Evolutionary conservation across 768 basidiomycete genomes (phyloP).

Genomic region (Ephemerocybe angulata): DNA sequence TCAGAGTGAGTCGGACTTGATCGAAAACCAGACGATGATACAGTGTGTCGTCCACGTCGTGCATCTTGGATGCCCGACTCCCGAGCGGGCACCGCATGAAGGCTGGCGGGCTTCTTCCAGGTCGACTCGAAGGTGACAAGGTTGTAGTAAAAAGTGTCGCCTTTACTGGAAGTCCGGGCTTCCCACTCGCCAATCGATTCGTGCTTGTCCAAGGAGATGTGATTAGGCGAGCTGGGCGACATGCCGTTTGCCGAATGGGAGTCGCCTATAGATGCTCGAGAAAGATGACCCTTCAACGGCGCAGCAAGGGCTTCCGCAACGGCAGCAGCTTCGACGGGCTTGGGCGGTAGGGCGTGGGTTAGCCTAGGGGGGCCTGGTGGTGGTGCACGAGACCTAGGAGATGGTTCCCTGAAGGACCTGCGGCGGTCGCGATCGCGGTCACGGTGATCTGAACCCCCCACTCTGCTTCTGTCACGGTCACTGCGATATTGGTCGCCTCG

Average conservation of each 20-base stretch:
- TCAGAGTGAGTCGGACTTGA: background rate
- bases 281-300: conserved; percentile 52
- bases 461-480: background rate
- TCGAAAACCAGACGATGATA: background rate
- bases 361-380: conserved; percentile 35
- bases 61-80: background rate
- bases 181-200: conserved; percentile 59
- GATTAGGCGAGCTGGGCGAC: conserved; percentile 23
- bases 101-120: conserved; percentile 50
- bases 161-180: conserved; percentile 46
- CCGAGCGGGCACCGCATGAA: conserved; percentile 22
- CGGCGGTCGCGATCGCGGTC: conserved; percentile 4
- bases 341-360: conserved; percentile 67
- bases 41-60: background rate
- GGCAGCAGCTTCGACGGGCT: conserved; percentile 43
- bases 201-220: conserved; percentile 17
- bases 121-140: conserved; percentile 50
- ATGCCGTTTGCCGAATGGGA: conserved; percentile 32
- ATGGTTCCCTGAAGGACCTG: conserved; percentile 15
- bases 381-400: conserved; percentile 21
- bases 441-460: background rate
- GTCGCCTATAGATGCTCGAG: conserved; percentile 45
- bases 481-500: background rate
- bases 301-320: conserved; percentile 50
- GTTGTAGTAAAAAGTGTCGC: conserved; percentile 57